A percentile compares a stretch with the other conserved stretches of the same genome.
phyloP scores from a whole-genome alignment of 2,329 filamentous ascomycete genomes.

The Talaromyces pinophilus region DNA sequence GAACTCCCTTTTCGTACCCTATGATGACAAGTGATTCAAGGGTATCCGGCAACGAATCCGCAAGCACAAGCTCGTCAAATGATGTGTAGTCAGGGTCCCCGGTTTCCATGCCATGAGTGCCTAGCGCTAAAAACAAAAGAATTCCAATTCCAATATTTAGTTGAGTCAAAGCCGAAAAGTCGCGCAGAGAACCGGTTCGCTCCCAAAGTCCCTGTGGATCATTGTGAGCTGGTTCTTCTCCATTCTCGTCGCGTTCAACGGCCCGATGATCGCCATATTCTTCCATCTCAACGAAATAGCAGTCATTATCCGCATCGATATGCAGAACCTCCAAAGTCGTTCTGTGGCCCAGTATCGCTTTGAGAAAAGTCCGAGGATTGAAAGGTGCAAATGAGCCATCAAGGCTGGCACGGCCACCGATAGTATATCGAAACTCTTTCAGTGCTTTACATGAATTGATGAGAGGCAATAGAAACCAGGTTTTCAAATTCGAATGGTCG shows the following conservation, averaged over 20 bases:
- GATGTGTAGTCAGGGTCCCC: background rate
- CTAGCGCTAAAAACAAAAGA: slow-evolving; percentile 14
- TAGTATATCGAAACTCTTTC: slow-evolving; percentile 26
- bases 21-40: slow-evolving; percentile 17
- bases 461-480: slow-evolving; percentile 20
- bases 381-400: slow-evolving; percentile 5
- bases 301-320: slow-evolving; percentile 23
- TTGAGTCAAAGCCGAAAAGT: slow-evolving; percentile 13
- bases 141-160: background rate
- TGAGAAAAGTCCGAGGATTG: slow-evolving; percentile 27
- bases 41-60: slow-evolving; percentile 8
- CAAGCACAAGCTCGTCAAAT: slow-evolving; percentile 9
- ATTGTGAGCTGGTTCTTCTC: background rate
- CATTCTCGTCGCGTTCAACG: slow-evolving; percentile 4
- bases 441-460: slow-evolving; percentile 26
- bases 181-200: slow-evolving; percentile 11
- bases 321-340: slow-evolving; percentile 27
- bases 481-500: slow-evolving; percentile 23
- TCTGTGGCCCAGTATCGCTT: slow-evolving; percentile 25
- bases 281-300: slow-evolving; percentile 2
- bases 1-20: slow-evolving; percentile 15
- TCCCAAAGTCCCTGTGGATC: slow-evolving; percentile 10
- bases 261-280: background rate
- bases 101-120: slow-evolving; percentile 6
- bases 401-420: slow-evolving; percentile 23